phyloP scores from a whole-genome alignment of 139 green algal species.

The Coelastrella sp. region DNA sequence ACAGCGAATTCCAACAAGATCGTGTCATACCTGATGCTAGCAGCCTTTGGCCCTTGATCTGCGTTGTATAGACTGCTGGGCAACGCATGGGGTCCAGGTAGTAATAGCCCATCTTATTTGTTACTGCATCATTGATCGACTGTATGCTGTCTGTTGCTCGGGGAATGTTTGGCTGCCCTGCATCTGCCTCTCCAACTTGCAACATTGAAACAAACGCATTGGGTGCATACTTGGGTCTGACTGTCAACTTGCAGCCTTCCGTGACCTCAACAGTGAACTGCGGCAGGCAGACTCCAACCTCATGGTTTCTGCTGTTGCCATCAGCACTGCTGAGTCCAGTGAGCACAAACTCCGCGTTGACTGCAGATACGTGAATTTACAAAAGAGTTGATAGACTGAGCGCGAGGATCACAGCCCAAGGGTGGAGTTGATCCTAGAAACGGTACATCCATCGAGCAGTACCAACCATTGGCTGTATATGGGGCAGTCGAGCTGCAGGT shows the following conservation, averaged over 20 bases:
- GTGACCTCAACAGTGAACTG: constrained; percentile 47
- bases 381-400: no score
- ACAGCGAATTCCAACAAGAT: no score
- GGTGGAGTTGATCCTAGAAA: not conserved
- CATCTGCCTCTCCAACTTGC: not conserved
- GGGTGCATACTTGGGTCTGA: constrained; percentile 27
- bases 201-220: constrained; percentile 37
- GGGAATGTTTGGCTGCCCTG: constrained; percentile 31
- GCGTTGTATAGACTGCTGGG: constrained; percentile 4
- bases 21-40: constrained; percentile 23
- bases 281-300: constrained; percentile 46
- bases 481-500: not conserved
- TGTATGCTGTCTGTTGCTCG: constrained; percentile 30
- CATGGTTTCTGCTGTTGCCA: constrained; percentile 49
- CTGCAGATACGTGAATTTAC: no score
- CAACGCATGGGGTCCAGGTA: constrained; percentile 44
- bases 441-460: constrained; percentile 27
- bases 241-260: constrained; percentile 22
- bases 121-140: constrained; percentile 34
- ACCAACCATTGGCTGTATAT: not conserved
- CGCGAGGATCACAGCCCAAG: not conserved
- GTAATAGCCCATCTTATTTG: constrained; percentile 43
- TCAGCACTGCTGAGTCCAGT: constrained; percentile 47
- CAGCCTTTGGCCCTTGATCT: constrained; percentile 36
- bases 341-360: constrained; percentile 47